Evolutionary conservation across 805 yeast genomes (phyloP).

Genomic region (Starmerella potacharoeniae): DNA sequence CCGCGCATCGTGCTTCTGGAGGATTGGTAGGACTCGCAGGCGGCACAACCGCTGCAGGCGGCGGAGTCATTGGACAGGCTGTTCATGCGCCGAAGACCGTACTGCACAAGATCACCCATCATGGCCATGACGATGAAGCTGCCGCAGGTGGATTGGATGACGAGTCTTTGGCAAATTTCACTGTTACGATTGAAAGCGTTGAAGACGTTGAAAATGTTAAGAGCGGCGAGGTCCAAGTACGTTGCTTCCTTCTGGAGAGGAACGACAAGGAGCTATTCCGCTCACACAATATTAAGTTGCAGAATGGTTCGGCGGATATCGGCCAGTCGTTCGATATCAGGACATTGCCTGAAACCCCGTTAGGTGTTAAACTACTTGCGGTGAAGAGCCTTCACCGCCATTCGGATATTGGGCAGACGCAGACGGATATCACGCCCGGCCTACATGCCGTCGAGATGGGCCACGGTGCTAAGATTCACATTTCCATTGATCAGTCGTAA

Average conservation of each 20-base stretch:
- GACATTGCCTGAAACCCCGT: slow-evolving; percentile 48
- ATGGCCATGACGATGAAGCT: slow-evolving; percentile 11
- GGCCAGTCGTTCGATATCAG: slow-evolving; percentile 46
- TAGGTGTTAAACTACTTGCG: slow-evolving; percentile 50
- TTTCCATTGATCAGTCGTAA: slow-evolving; percentile 8
- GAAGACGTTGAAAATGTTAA: slow-evolving; percentile 23
- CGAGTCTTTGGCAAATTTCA: slow-evolving; percentile 12
- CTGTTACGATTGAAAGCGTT: slow-evolving; percentile 18
- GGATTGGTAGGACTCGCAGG: slow-evolving; percentile 18
- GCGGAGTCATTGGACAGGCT: slow-evolving; percentile 34
- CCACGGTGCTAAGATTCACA: slow-evolving; percentile 2
- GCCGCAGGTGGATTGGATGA: slow-evolving; percentile 8
- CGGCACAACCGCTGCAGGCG: slow-evolving; percentile 30
- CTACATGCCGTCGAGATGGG: slow-evolving; percentile 30
- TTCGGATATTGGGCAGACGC: slow-evolving; percentile 48
- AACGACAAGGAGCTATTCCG: slow-evolving; percentile 50
- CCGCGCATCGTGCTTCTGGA: slow-evolving; percentile 22
- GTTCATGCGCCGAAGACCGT: slow-evolving; percentile 31
- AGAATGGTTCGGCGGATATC: slow-evolving; percentile 32
- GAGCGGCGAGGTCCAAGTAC: slow-evolving; percentile 37
- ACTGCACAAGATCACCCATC: slow-evolving; percentile 31
- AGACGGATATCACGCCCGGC: slow-evolving; percentile 31
- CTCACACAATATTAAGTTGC: slow-evolving; percentile 48
- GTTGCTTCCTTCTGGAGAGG: slow-evolving; percentile 29
- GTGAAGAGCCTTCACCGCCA: slow-evolving; percentile 67